Evolutionary conservation across 1,284 basidiomycete species (phyloP).

Genomic region (Mycena sp.): DNA sequence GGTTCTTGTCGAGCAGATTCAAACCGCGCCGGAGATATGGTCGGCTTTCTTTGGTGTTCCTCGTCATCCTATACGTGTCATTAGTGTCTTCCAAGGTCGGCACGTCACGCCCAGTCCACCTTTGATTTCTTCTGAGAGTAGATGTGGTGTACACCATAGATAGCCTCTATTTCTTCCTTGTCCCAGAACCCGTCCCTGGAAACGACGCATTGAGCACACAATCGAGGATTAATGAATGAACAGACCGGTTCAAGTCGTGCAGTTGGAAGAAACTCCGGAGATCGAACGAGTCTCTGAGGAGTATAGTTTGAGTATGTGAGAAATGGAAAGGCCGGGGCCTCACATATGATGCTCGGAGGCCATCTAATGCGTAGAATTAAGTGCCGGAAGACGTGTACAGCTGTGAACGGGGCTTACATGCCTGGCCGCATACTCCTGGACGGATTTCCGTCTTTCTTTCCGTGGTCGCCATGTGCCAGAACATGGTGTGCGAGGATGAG

Average conservation of each 20-base stretch:
- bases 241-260: conserved; percentile 89
- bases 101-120: conserved; percentile 45
- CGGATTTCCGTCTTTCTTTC: conserved; percentile 53
- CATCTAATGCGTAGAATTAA: conserved; percentile 64
- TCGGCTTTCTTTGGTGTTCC: conserved; percentile 89
- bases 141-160: conserved; percentile 96
- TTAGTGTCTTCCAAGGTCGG: background rate
- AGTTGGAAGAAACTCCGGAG: conserved; percentile 85
- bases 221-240: conserved; percentile 9
- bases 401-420: conserved; percentile 54
- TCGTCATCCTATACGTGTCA: conserved; percentile 65
- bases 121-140: conserved; percentile 89
- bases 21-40: conserved; percentile 85
- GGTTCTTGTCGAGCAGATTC: conserved; percentile 77
- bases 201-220: conserved; percentile 10
- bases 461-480: conserved; percentile 54
- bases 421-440: conserved; percentile 67
- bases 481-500: conserved; percentile 43
- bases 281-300: conserved; percentile 78
- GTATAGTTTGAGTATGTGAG: conserved; percentile 5
- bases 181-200: conserved; percentile 78
- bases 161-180: conserved; percentile 85
- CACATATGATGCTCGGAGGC: conserved; percentile 88
- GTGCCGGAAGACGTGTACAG: background rate
- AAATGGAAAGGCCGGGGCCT: background rate